Base-by-base conservation (phyloP, 306 rosid genomes). In the Castanospermum australe region DNA sequence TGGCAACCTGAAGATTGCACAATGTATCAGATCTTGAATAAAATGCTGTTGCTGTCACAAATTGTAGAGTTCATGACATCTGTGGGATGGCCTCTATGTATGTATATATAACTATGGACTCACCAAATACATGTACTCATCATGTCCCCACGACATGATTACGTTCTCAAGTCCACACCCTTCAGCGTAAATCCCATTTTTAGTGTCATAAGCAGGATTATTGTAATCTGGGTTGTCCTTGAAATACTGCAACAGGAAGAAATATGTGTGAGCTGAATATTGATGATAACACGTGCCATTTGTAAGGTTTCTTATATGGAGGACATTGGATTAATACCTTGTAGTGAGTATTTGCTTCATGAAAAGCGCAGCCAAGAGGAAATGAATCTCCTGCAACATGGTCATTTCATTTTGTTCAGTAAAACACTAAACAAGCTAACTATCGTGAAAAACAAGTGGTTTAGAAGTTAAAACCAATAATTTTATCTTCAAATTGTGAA, bases 291-390 rank as follows among this genome's bases (percentile, higher is more conserved):
- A n/a, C 9, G 57, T 8, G 1, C 22, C 30, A 3, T 20, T 6
- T 38, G 1, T 25, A 36, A 60, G 14, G 8, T 47, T 24, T 42
- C 33, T 15, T 4, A 17, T 56, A 24, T 56, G 22, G 13, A 24
- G 9, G 54, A 28, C 47, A 14, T 47, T 22, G 47, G n/a, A 42
- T 6, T 11, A 78, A 7, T 15, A 25, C 90, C 93, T 87, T 87
- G 85, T 79, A 86, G 82, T 91, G 91, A 54, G 88, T 87, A 24
- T 85, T 89, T 79, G 89, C 79, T 69, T 85, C 89, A 60, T 91
- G 87, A 71, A 91, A 91, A 68, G 96, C 93, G 51, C 96, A 91
- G 18, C 96, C 95, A 44, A 91, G 87, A 73, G 95, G 95, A 71
- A 88, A 89, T 24, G 95, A 87, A 62, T 90, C 95, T 60, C 95